Evolutionary conservation across 805 yeast species (phyloP).

Genomic region (Hyphopichia homilentoma): DNA sequence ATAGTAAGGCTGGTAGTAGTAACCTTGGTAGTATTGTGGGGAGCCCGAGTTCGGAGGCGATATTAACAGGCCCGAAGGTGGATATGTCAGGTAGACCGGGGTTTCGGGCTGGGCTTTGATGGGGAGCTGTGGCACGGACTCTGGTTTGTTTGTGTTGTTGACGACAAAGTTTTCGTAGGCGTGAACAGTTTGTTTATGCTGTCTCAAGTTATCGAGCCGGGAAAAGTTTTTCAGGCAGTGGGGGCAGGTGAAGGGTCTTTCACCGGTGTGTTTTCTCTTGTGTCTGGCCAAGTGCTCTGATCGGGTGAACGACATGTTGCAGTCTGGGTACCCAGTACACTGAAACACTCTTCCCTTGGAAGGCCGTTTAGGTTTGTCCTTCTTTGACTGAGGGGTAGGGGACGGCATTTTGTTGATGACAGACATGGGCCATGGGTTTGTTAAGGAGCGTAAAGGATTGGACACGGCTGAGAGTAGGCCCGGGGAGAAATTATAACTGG

Average conservation of each 20-base stretch:
- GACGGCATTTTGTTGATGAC: no score
- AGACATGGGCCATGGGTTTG: no score
- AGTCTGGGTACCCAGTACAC: conserved; percentile 82
- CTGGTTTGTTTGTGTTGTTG: neutral
- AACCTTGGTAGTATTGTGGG: conserved; percentile 18
- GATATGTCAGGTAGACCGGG: no score
- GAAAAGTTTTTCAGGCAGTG: conserved; percentile 77
- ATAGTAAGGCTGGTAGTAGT: no score
- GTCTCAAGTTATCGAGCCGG: conserved; percentile 82
- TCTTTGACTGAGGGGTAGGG: neutral
- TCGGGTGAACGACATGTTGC: conserved; percentile 84
- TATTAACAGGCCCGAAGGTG: conserved; percentile 14
- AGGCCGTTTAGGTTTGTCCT: conserved; percentile 32
- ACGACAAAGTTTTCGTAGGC: conserved; percentile 32
- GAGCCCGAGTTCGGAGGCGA: conserved; percentile 27
- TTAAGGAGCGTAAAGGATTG: no score
- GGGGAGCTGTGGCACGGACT: no score
- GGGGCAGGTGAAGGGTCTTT: conserved; percentile 85
- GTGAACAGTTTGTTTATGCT: conserved; percentile 77
- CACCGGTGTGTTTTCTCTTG: conserved; percentile 91
- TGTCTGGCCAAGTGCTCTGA: conserved; percentile 92
- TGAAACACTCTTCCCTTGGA: conserved; percentile 68
- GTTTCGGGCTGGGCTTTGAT: conserved; percentile 7
- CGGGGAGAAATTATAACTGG: no score
- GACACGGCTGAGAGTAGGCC: no score